Base-by-base conservation (phyloP, 768 basidiomycete genomes). In the Crucibulum laeve region DNA sequence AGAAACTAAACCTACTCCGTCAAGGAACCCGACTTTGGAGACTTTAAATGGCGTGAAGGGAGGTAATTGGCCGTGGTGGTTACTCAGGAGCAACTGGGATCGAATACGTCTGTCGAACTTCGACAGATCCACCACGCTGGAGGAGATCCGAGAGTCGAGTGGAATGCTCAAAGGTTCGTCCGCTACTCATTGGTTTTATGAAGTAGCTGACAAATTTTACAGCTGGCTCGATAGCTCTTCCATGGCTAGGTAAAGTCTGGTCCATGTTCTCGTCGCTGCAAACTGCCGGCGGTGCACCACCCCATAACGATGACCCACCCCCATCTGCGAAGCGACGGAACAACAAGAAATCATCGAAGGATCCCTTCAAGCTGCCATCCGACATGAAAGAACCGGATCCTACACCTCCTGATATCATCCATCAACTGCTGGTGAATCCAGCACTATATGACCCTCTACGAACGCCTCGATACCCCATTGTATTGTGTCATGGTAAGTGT, bases 401-500 rank as follows among this genome's bases (percentile, higher is more conserved):
- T 34, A 49, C 56, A 7, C 56, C 59, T 18, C 58, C 60, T 23
- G 84, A 82, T 52, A 66, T 60, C 11, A 82, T 90, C 4, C 86
- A 87, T 60, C 73, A 73, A 41, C 66, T 97, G 3, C 79, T 96
- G 53, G 67, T 70, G 37, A 81, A 89, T 53, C 91, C 94, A 3
- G 73, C 80, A 0, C 71, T 98, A 22, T 87, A 78, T 52, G 79
- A 93, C 49, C 91, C 90, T 0, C 52, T 86, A 3, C 76, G 89
- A 50, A 75, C 73, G 4, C 92, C 96, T 2, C 82, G 95, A 4
- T 81, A 90, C 61, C 91, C 92, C 1, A 84, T 99, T 44, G 91
- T 95, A 3, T 74, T 98, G n/a, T 96, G 91, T 58, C 95, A 99
- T 65, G 95, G 94, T 91, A 54, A 53, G 77, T 60, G 45, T 15